Evolutionary conservation across 306 rosid genomes (phyloP), one percentile per base, ranked within the genome.

Genomic region (Hylodesmum podocarpum): DNA sequence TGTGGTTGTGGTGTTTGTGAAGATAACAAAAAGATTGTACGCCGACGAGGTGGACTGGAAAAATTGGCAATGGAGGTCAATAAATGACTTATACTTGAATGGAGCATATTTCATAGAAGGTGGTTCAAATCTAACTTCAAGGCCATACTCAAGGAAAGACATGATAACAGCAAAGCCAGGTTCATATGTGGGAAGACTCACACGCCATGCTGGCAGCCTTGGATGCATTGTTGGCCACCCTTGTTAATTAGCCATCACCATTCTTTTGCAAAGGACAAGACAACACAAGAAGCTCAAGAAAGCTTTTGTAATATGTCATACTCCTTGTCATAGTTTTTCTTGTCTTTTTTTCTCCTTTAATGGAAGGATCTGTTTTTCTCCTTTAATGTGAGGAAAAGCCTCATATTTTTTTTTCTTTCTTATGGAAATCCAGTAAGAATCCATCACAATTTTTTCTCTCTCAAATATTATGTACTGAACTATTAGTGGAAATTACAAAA

Each of bases 31-130:
- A 81, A 87, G 96, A 72, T 88, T 82, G 1, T 80, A 89, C 53
- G 1, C 92, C n/a, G n/a, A 15, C 3, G 78, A 58, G 75, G 0
- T 2, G 0, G 89, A 33, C 15, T 90, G 97, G 97, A 85, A 27
- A 41, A 41, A 12, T 0, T 90, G 97, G 98, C 84, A 67, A 65
- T 94, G 96, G 98, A 88, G 91, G 75, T 94, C 98, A n/a, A 84
- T 90, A 39, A 83, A 85, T 6, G 97, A 94, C 34, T 21, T 66
- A 59, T 50, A 83, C 80, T 2, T 86, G 84, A 91, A 91, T 34
- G 98, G 98, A 70, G 97, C 97, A 34, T 82, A 24, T 79, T 94
- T 91, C 74, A 28, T 13, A 5, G 59, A 85, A 77, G 78, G 89
- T 3, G 96, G 97, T 2, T 0, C 55, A 0, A 47, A 13, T 0